Percentiles rank a stretch among this genome's conserved stretches.
Conservation (phyloP, 1,284 basidiomycete genomes). For the Heterobasidion irregulare region DNA sequence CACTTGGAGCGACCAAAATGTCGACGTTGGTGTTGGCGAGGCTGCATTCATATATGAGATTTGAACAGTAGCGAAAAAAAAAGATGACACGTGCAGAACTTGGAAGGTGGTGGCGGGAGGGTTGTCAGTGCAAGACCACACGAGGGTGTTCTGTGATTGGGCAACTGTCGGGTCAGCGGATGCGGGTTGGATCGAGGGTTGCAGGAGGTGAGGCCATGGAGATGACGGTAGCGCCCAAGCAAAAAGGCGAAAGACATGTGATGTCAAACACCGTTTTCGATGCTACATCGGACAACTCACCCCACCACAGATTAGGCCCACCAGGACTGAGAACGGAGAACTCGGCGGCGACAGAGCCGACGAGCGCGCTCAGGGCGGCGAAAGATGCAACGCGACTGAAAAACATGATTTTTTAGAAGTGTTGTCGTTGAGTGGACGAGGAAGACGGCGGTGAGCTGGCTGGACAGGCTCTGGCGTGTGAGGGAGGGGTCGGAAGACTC, state of each 20-base stretch:
- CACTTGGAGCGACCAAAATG: conserved; percentile 24
- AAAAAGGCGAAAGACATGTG: not conserved
- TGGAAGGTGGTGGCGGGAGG: conserved; percentile 6
- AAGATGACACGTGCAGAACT: conserved; percentile 4
- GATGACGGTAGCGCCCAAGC: not conserved
- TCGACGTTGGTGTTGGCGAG: conserved; percentile 29
- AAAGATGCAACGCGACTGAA: too few species aligned
- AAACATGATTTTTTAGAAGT: too few species aligned
- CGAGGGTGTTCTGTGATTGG: conserved; percentile 7
- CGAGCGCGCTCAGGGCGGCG: too few species aligned
- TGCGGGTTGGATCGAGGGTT: not conserved
- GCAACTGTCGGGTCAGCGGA: conserved; percentile 3
- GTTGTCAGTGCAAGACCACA: conserved; percentile 8
- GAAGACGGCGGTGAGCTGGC: too few species aligned
- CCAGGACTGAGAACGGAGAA: too few species aligned
- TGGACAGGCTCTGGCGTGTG: too few species aligned
- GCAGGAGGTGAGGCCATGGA: too few species aligned
- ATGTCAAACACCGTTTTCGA: not conserved
- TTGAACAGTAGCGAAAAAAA: not conserved
- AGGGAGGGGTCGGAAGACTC: too few species aligned
- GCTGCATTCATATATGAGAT: conserved; percentile 16
- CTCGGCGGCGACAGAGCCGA: too few species aligned
- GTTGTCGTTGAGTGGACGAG: too few species aligned
- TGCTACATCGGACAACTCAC: too few species aligned
- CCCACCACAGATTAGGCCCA: too few species aligned